Base-by-base conservation (phyloP, 176 grass and related monocot genomes). In the Carex littledalei region DNA sequence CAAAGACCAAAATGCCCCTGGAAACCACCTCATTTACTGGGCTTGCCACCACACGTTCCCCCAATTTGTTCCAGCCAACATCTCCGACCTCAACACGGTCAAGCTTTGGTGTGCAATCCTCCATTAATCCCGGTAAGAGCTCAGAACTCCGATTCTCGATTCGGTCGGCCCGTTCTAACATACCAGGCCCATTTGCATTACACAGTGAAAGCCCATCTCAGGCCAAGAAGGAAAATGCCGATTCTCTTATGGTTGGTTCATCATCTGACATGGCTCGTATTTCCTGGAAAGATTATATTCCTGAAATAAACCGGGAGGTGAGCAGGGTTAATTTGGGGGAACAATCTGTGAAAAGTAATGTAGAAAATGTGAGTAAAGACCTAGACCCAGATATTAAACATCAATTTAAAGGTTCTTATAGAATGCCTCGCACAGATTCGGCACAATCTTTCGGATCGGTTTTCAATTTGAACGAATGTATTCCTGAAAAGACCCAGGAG, bases 251-350 rank as follows among this genome's bases (percentile, higher is more conserved):
- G 39, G 21, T 29, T 10, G 8, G 72, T 21, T 29, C 20, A 16
- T 52, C 11, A 54, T 76, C 72, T 0, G 47, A 26, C 9, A 29
- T 52, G 13, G 49, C 73, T 77, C 9, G 12, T 54, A 55, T 77
- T 29, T 77, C 73, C 20, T 77, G 73, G 73, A 77, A 77, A 77
- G 73, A 77, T 54, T 77, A 77, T 13, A 29, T 77, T 54, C 73
- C 73, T 32, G 49, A 29, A 55, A 54, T 77, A 17, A 53, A 5
- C 49, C 49, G 14, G 5, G 73, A 77, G 49, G 22, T 3, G 12
- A 31, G 22, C 13, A 77, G 45, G 11, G 73, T 55, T 7, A 55
- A 77, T 54, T 29, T 43, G 2, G 39, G 18, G 37, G 68, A 12
- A 69, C 4, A 69, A 2, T 69, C 34, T 18, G 32, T n/a, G 13